Base-by-base conservation (phyloP, 805 yeast genomes). In the Jamesozyma lodderae region DNA sequence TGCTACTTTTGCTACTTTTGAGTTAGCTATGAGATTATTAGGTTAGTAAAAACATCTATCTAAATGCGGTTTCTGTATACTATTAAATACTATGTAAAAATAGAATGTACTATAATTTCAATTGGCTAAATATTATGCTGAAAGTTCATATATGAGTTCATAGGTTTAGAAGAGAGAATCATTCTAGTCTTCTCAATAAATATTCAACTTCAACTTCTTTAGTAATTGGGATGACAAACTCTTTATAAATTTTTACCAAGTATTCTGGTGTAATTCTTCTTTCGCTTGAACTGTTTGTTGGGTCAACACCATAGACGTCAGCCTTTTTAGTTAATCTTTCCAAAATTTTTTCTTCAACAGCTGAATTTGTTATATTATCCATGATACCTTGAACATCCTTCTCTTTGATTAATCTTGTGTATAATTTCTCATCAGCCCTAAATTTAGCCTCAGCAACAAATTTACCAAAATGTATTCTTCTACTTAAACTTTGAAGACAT, bases 381-480 rank as follows among this genome's bases (percentile, higher is more conserved):
- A 79, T 83, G 35, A 92, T 80, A 0, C 90, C 95, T 10, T 67
- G 64, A 6, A 74, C 63, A 56, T 92, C 95, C 40, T 67, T 70
- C 0, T 69, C 73, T 44, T 65, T 57, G 48, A 92, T 92, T 49
- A 87, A 63, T 48, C 70, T 63, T 2, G 74, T 75, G 65, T 79
- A 86, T 36, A 59, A 60, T 35, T 73, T 83, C 25, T 67, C 70
- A 43, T 88, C 92, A 20, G 68, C 64, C 51, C 70, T 78, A 60
- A 77, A 92, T 62, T 92, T 92, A 32, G 95, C 82, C 59, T 92
- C 98, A 4, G 98, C 98, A 8, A 92, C 98, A 68, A 90, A 92
- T 62, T 83, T 84, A 35, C 98, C 98, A 63, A 90, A 92, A 63
- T 92, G 98, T 49, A 92, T 85, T 57, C 98, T 73, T 52, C 98